phyloP scores from a whole-genome alignment of 306 rosid species.

The Lagenaria siceraria region DNA sequence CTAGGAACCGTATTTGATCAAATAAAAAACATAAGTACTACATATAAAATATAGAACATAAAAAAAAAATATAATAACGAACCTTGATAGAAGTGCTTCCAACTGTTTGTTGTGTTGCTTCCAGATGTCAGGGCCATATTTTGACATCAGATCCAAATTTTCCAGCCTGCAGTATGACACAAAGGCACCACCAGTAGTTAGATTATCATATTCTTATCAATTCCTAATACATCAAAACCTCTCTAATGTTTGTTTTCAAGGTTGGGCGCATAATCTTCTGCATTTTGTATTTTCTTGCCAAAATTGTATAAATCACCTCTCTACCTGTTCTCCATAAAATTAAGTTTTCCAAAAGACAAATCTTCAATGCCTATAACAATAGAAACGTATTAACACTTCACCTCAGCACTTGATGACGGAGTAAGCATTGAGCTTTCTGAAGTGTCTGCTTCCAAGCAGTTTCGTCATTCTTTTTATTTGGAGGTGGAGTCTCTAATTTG shows the following conservation, averaged over 20 bases:
- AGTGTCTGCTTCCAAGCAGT: constrained; percentile 77
- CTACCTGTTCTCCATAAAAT: not conserved
- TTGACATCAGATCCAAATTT: constrained; percentile 69
- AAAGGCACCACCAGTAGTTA: not conserved
- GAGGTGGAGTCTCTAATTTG: constrained; percentile 46
- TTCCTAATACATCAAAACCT: not conserved
- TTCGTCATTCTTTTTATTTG: constrained; percentile 61
- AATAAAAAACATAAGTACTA: not conserved
- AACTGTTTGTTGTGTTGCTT: constrained; percentile 65
- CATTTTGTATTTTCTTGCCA: not conserved
- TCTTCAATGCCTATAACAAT: not conserved
- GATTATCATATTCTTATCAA: not conserved
- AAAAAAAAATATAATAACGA: constrained; percentile 11
- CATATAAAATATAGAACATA: not conserved
- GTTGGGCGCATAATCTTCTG: not conserved
- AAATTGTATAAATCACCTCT: not conserved
- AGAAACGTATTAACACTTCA: not conserved
- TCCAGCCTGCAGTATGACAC: constrained; percentile 54
- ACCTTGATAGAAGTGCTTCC: constrained; percentile 70
- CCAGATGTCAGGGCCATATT: constrained; percentile 85
- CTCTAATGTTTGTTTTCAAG: not conserved
- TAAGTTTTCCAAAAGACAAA: not conserved
- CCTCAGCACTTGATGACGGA: constrained; percentile 52
- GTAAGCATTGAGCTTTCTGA: constrained; percentile 62
- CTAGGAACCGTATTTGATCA: not conserved